These are phyloP conservation scores for Colletotrichum neosansevieriae DNA, from an alignment of 2,329 filamentous ascomycete genomes.

Conservation along the genomic window DNA sequence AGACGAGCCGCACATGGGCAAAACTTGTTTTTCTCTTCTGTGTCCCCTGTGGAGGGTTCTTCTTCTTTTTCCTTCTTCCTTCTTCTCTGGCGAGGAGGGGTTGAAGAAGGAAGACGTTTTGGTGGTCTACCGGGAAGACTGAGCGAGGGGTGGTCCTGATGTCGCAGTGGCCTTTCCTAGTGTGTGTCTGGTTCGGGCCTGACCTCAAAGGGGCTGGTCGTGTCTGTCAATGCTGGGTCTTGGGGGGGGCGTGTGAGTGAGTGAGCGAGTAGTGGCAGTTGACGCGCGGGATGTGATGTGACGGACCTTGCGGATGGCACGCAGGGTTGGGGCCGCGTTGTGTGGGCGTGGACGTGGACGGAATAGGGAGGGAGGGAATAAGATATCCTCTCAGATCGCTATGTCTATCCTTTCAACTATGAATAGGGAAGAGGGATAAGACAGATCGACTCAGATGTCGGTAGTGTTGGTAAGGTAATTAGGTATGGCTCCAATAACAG, in stretches of 20 bases:
- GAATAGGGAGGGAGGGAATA: conserved; percentile 7
- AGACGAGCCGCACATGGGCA: conserved; percentile 34
- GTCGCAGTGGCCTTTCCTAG: neutral
- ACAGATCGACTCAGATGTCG: neutral
- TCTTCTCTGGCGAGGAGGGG: neutral
- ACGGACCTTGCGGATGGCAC: conserved; percentile 7
- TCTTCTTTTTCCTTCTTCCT: neutral
- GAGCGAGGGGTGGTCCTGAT: neutral
- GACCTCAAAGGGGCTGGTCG: conserved; percentile 4
- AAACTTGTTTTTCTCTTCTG: neutral
- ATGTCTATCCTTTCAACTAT: conserved; percentile 7
- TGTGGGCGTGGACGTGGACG: neutral
- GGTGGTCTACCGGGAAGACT: conserved; percentile 10
- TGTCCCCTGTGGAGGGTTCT: neutral
- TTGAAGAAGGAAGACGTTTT: conserved; percentile 21
- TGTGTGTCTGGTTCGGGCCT: neutral
- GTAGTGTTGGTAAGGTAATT: conserved; percentile 15
- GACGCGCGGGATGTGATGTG: conserved; percentile 4
- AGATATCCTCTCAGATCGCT: neutral
- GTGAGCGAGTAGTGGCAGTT: conserved; percentile 2
- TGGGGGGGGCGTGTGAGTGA: conserved; percentile 11
- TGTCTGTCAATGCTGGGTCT: conserved; percentile 14
- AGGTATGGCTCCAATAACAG: conserved; percentile 10
- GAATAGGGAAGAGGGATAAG: conserved; percentile 6
- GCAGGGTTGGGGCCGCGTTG: conserved; percentile 8